Evolutionary conservation across 768 basidiomycete species (phyloP).

Genomic region (Psilocybe tampanensis): DNA sequence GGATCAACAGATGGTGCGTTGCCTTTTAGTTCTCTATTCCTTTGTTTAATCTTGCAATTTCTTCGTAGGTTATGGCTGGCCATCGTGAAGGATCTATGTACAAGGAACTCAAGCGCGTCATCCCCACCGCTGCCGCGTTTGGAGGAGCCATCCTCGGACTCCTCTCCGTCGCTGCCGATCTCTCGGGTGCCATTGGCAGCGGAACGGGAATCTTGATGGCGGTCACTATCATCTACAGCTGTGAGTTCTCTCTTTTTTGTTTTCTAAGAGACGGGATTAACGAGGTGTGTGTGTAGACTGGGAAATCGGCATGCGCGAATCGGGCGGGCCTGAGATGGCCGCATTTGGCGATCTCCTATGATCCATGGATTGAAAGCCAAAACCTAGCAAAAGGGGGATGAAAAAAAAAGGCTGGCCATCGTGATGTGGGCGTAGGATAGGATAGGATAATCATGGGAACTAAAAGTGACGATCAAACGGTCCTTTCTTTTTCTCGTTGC

Average conservation of each 20-base stretch:
- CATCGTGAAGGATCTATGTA: slow-evolving; percentile 99
- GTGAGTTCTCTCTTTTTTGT: slow-evolving; percentile 41
- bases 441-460: too few species aligned
- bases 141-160: slow-evolving; percentile 97
- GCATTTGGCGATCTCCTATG: slow-evolving; percentile 78
- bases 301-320: slow-evolving; percentile 93
- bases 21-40: neutral
- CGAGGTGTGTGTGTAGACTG: too few species aligned
- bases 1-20: slow-evolving; percentile 91
- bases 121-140: slow-evolving; percentile 96
- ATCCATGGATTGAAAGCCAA: slow-evolving; percentile 12
- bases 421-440: too few species aligned
- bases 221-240: slow-evolving; percentile 96
- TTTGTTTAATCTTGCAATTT: neutral
- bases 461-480: too few species aligned
- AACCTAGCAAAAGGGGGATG: too few species aligned
- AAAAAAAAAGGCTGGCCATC: too few species aligned
- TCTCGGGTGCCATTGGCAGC: slow-evolving; percentile 95
- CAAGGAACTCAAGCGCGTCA: slow-evolving; percentile 97
- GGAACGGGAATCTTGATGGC: slow-evolving; percentile 98
- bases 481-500: too few species aligned
- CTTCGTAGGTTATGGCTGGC: slow-evolving; percentile 69
- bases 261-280: too few species aligned
- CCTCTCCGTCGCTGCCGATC: slow-evolving; percentile 87
- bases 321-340: slow-evolving; percentile 81